These are phyloP conservation scores for Teunomyces stri DNA, from an alignment of 805 yeast species.

Conservation along the genomic window DNA sequence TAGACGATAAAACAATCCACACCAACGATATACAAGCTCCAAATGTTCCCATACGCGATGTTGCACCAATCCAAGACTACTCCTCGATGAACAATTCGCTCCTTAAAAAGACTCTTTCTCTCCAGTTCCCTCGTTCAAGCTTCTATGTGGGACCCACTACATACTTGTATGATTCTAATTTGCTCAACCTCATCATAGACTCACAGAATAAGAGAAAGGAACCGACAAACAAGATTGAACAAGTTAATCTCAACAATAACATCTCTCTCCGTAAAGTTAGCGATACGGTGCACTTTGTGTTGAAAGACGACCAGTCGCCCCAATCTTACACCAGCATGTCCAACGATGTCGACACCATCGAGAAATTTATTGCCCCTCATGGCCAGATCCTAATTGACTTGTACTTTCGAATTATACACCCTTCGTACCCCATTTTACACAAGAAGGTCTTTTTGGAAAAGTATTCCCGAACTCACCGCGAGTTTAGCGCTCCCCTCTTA, in stretches of 20 bases:
- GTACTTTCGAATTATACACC: constrained; percentile 84
- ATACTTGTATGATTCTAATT: constrained; percentile 63
- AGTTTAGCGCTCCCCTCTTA: constrained; percentile 83
- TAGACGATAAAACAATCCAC: constrained; percentile 3
- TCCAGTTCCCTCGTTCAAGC: constrained; percentile 87
- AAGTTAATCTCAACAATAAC: constrained; percentile 66
- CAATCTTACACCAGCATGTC: constrained; percentile 67
- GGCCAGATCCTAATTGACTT: constrained; percentile 79
- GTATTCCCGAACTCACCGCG: constrained; percentile 86
- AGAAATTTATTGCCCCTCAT: constrained; percentile 84
- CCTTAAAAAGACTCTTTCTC: constrained; percentile 64
- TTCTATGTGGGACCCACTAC: constrained; percentile 89
- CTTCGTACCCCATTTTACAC: constrained; percentile 87
- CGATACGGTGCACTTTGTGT: constrained; percentile 67
- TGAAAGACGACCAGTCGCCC: constrained; percentile 78
- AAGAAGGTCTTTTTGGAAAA: constrained; percentile 90
- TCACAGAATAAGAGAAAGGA: constrained; percentile 21
- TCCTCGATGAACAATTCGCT: constrained; percentile 60
- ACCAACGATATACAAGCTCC: constrained; percentile 32
- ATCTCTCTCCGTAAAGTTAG: constrained; percentile 78
- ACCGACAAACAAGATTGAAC: constrained; percentile 51
- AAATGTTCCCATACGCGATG: constrained; percentile 48
- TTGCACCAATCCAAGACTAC: constrained; percentile 65
- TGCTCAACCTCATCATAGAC: constrained; percentile 59
- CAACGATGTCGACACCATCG: constrained; percentile 78